phyloP scores from a whole-genome alignment of 2,329 filamentous ascomycete genomes.

The Talaromyces rugulosus region DNA sequence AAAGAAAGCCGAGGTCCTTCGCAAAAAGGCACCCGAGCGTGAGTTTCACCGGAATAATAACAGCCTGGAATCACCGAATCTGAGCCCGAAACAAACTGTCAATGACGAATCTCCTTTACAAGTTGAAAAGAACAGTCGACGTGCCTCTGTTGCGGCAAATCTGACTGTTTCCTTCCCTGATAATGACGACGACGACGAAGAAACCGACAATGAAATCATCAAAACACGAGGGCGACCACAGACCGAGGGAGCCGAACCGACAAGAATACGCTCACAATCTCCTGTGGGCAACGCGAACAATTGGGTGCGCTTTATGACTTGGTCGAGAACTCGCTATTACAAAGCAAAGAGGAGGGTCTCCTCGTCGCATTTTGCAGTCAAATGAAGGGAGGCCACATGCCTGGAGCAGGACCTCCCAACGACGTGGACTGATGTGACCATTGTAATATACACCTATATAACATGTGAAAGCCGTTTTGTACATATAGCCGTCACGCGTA shows the following conservation, averaged over 20 bases:
- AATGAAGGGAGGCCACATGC: neutral
- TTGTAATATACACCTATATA: neutral
- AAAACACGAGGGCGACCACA: neutral
- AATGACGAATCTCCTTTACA: conserved; percentile 22
- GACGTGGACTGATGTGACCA: neutral
- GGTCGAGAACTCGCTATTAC: conserved; percentile 53
- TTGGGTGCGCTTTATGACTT: conserved; percentile 55
- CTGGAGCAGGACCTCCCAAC: neutral
- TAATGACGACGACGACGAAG: neutral
- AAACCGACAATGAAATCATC: neutral
- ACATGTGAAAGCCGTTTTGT: neutral
- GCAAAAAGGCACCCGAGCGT: conserved; percentile 44
- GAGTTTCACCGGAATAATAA: conserved; percentile 36
- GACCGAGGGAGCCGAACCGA: neutral
- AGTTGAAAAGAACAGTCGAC: conserved; percentile 6
- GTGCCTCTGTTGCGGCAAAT: conserved; percentile 3
- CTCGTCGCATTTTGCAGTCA: conserved; percentile 8
- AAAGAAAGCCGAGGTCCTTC: conserved; percentile 51
- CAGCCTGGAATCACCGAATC: conserved; percentile 19
- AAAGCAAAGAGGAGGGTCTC: conserved; percentile 42
- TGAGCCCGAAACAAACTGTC: conserved; percentile 10
- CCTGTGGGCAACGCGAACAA: conserved; percentile 27
- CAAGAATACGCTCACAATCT: neutral
- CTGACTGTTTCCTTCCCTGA: neutral
- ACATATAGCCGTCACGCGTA: neutral